Base-by-base conservation (phyloP, 257 asterid genomes). In the Plantago ovata region DNA sequence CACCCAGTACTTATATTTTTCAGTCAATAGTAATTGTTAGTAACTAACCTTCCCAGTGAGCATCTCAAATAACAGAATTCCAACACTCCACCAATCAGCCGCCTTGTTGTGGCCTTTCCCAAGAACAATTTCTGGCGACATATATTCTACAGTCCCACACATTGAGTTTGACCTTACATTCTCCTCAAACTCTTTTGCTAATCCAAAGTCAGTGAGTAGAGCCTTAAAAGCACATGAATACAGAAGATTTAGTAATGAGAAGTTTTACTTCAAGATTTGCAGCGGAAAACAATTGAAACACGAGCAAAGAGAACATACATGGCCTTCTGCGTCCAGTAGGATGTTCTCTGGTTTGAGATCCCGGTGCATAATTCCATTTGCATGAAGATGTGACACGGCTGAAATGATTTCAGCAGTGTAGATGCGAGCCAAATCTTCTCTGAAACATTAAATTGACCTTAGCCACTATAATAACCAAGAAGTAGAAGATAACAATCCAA, bases 51-150 rank as follows among this genome's bases (percentile, higher is more conserved):
- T 81, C 40, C 87, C 87, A 45, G 84, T 81, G 18, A 77, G 80
- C 87, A 81, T 77, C 72, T 81, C 87, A 19, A 66, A 81, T 68
- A 81, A 70, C 58, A 79, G 69, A 48, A 79, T 61, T 61, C 85
- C 85, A 70, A 65, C 86, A 72, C 89, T 82, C 89, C 89, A 82
- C 89, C 89, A 82, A 56, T 82, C 86, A 10, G 89, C 86, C 53
- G 86, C 84, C 80, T 77, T 79, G 64, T 82, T 82, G 58, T 82
- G 90, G 62, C 90, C 90, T 70, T 77, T 82, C 68, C 90, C 90
- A 49, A 70, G 80, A 77, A 82, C 72, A 36, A 82, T 82, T 71
- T 82, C 90, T 7, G 86, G 90, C 43, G 90, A 63, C 90, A 82
- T 82, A 63, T 82, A 82, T 66, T 82, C 86, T n/a, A 79, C 79